These are phyloP conservation scores for Plasmopara halstedii DNA, from an alignment of 352 stramenopile genomes.

Conservation along the genomic window DNA sequence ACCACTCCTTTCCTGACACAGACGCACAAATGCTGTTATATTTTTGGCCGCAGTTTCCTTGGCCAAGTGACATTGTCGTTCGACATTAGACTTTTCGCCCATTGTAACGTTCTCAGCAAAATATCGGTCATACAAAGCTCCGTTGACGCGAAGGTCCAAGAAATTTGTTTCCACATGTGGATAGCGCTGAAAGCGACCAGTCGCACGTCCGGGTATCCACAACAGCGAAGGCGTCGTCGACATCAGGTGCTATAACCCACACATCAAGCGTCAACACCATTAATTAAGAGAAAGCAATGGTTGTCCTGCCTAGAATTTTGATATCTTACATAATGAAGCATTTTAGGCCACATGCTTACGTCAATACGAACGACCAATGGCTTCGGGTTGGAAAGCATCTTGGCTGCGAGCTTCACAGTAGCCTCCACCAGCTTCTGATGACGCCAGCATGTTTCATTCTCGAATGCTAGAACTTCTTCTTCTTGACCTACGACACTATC, in stretches of 20 bases:
- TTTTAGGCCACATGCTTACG: slow-evolving; percentile 12
- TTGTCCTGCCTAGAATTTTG: background rate
- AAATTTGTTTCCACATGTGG: slow-evolving; percentile 49
- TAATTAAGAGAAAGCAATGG: background rate
- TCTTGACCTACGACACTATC: background rate
- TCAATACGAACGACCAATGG: slow-evolving; percentile 24
- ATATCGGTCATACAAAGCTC: slow-evolving; percentile 8
- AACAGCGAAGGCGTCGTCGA: slow-evolving; percentile 38
- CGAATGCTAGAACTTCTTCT: background rate
- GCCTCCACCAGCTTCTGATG: slow-evolving; percentile 18
- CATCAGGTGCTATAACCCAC: slow-evolving; percentile 33
- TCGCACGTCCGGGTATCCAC: slow-evolving; percentile 39
- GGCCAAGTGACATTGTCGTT: slow-evolving; percentile 5
- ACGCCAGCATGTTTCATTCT: slow-evolving; percentile 2
- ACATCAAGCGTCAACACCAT: background rate
- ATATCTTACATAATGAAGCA: slow-evolving; percentile 29
- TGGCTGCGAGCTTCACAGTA: slow-evolving; percentile 7
- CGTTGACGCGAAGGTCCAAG: slow-evolving; percentile 32
- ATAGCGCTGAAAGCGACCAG: slow-evolving; percentile 45
- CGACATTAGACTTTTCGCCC: background rate
- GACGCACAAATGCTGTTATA: slow-evolving; percentile 24
- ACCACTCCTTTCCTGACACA: slow-evolving; percentile 24
- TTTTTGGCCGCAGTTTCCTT: slow-evolving; percentile 11
- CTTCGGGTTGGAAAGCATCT: slow-evolving; percentile 14
- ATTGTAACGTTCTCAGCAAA: background rate